Conservation (phyloP, 1,284 basidiomycete genomes). For the Taiwanofungus camphoratus region DNA sequence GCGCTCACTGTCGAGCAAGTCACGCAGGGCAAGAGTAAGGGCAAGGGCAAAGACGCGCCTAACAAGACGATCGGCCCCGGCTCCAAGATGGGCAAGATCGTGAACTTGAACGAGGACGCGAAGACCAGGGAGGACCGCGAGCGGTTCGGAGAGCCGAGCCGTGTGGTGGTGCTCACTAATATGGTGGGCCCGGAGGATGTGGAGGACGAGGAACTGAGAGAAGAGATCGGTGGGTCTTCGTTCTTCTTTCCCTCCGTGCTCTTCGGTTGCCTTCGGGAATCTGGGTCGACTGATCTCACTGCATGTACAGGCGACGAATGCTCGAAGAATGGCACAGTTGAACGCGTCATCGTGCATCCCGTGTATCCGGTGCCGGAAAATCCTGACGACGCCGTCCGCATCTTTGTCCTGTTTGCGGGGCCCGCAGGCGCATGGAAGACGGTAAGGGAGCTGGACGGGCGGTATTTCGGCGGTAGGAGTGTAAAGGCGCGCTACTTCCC, state of each 20-base stretch:
- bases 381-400: slow-evolving; percentile 67
- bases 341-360: slow-evolving; percentile 81
- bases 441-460: slow-evolving; percentile 83
- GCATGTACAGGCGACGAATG: slow-evolving; percentile 71
- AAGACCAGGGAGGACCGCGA: slow-evolving; percentile 68
- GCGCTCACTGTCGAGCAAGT: slow-evolving; percentile 79
- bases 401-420: slow-evolving; percentile 84
- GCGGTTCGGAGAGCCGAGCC: slow-evolving; percentile 81
- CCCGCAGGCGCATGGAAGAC: slow-evolving; percentile 94
- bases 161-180: slow-evolving; percentile 84
- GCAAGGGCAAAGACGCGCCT: slow-evolving; percentile 27
- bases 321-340: slow-evolving; percentile 84
- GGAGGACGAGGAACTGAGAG: slow-evolving; percentile 79
- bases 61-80: slow-evolving; percentile 32
- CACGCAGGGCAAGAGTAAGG: slow-evolving; percentile 33
- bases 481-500: slow-evolving; percentile 83
- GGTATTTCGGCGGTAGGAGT: slow-evolving; percentile 83
- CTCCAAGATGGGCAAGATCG: slow-evolving; percentile 75
- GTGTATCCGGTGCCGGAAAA: slow-evolving; percentile 58
- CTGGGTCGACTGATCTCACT: slow-evolving; percentile 6
- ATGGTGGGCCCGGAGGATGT: slow-evolving; percentile 80
- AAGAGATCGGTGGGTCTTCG: slow-evolving; percentile 71
- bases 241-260: slow-evolving; percentile 8
- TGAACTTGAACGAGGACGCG: slow-evolving; percentile 81
- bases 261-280: slow-evolving; percentile 1